Conservation (phyloP, 1,284 basidiomycete species). For the Moesziomyces sp. region DNA sequence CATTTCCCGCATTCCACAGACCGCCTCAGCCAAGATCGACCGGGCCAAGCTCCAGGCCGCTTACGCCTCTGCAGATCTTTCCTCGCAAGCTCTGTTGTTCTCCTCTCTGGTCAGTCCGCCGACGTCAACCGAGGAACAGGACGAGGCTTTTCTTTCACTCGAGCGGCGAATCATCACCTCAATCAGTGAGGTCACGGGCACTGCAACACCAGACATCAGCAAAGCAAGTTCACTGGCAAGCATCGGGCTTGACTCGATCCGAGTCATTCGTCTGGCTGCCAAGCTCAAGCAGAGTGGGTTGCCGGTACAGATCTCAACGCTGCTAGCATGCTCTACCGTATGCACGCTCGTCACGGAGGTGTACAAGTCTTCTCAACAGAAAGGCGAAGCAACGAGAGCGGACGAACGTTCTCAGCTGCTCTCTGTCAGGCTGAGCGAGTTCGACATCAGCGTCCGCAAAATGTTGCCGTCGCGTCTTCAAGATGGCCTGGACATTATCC, state of each 20-base stretch:
- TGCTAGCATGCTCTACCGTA: constrained; percentile 6
- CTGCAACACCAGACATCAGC: constrained; percentile 4
- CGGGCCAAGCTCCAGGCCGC: constrained; percentile 14
- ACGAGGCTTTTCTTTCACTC: not conserved
- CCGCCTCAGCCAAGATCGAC: constrained; percentile 21
- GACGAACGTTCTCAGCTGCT: not conserved
- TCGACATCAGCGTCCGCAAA: constrained; percentile 3
- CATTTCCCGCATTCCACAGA: constrained; percentile 16
- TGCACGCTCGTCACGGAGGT: constrained; percentile 3
- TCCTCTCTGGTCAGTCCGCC: not conserved
- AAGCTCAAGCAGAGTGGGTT: constrained; percentile 18
- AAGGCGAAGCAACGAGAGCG: not conserved
- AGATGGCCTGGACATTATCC: not conserved
- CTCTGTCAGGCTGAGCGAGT: not conserved
- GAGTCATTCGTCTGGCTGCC: constrained; percentile 13
- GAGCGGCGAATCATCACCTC: constrained; percentile 3
- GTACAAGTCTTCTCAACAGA: not conserved
- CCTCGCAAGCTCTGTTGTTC: not conserved
- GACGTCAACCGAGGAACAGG: not conserved
- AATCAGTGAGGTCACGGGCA: constrained; percentile 13
- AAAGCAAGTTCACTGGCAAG: constrained; percentile 7
- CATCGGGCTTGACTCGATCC: constrained; percentile 19
- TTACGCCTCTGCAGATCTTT: constrained; percentile 12
- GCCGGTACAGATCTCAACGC: not conserved
- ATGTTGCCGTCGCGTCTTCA: not conserved